These are phyloP conservation scores for Chaetomium strumarium DNA, from an alignment of 2,329 filamentous ascomycete genomes.

Conservation along the genomic window DNA sequence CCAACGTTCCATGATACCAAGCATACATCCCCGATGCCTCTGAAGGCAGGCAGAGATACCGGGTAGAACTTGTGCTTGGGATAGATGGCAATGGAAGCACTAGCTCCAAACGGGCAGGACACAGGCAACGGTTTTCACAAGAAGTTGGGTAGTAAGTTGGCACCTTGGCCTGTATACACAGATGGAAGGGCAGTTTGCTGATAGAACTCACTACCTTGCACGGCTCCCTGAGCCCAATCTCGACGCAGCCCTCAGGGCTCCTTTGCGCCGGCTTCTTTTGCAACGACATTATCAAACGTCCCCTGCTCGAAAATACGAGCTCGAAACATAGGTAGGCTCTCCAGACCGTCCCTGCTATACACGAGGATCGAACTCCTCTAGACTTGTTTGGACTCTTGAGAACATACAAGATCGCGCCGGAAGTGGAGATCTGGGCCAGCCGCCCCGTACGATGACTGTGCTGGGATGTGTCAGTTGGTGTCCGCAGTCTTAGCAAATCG, in stretches of 20 bases:
- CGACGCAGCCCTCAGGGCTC: no score
- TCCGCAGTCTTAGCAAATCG: neutral
- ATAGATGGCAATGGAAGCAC: neutral
- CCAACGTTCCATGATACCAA: no score
- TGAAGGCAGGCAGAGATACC: neutral
- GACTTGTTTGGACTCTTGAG: neutral
- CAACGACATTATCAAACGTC: no score
- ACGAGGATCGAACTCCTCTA: neutral
- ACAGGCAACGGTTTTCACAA: neutral
- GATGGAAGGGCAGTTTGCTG: no score
- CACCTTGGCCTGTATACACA: no score
- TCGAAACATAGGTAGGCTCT: no score
- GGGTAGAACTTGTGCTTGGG: neutral
- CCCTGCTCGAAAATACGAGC: no score
- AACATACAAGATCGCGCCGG: no score
- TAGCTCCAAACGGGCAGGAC: neutral
- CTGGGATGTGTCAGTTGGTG: constrained; percentile 2
- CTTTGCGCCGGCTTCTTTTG: no score
- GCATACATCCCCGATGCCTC: no score
- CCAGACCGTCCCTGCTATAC: neutral
- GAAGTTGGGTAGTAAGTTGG: no score
- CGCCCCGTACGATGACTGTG: neutral
- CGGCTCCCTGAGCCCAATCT: no score
- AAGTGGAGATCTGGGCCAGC: neutral
- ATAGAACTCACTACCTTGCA: neutral